phyloP scores from a whole-genome alignment of 176 grass and related monocot species.

The Metroxylon sagu region DNA sequence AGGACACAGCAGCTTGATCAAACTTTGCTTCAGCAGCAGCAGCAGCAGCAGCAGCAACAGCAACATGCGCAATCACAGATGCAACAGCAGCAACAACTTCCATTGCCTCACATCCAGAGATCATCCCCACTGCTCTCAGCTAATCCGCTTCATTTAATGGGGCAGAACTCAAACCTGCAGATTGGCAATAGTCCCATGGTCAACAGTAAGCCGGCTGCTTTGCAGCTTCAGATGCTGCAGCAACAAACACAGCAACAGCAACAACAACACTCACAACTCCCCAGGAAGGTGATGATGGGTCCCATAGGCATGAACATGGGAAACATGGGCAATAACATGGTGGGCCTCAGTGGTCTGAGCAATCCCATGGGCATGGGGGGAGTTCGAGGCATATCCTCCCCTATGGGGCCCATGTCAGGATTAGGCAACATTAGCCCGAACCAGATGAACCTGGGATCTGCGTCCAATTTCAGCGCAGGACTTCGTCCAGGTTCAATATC shows the following conservation, averaged over 20 bases:
- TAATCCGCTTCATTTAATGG: constrained; percentile 68
- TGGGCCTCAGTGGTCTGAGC: constrained; percentile 40
- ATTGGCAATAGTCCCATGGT: constrained; percentile 49
- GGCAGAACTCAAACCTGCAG: constrained; percentile 50
- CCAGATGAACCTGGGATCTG: constrained; percentile 48
- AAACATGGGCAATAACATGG: constrained; percentile 65
- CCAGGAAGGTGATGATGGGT: constrained; percentile 81
- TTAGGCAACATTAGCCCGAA: constrained; percentile 50
- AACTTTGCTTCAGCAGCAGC: constrained; percentile 61
- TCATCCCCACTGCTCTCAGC: constrained; percentile 50
- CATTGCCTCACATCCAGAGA: constrained; percentile 60
- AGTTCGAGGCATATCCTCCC: constrained; percentile 21
- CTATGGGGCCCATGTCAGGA: constrained; percentile 2
- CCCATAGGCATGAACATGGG: constrained; percentile 46
- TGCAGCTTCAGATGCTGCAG: constrained; percentile 45
- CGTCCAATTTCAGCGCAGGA: constrained; percentile 50
- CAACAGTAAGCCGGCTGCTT: constrained; percentile 37
- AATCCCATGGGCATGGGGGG: constrained; percentile 75
- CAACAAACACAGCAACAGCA: constrained; percentile 58
- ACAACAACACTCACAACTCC: constrained; percentile 45
- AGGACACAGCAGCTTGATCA: constrained; percentile 70
- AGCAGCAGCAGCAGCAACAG: constrained; percentile 39
- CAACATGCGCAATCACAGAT: constrained; percentile 55
- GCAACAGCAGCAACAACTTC: constrained; percentile 65
- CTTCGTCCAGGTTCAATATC: constrained; percentile 34